phyloP scores from a whole-genome alignment of 495 filamentous ascomycete genomes.

The Terfezia claveryi region DNA sequence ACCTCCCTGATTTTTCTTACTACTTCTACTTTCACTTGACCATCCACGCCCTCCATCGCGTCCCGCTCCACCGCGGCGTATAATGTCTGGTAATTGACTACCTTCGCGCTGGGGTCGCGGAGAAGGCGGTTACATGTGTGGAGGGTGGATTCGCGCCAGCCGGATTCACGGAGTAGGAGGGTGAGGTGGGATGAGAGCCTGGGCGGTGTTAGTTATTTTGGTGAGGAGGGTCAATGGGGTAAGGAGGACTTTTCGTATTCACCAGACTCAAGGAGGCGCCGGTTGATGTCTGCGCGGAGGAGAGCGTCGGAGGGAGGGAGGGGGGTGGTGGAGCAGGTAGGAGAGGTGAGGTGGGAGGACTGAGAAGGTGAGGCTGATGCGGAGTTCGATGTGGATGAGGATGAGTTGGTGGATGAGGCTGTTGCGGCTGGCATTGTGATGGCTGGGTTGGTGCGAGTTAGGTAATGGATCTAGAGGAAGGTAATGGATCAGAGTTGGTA shows the following conservation, averaged over 20 bases:
- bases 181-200: slow-evolving; percentile 14
- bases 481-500: too few species aligned
- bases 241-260: slow-evolving; percentile 11
- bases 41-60: slow-evolving; percentile 12
- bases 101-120: slow-evolving; percentile 9
- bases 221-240: neutral
- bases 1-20: slow-evolving; percentile 14
- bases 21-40: slow-evolving; percentile 12
- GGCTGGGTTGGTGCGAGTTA: neutral
- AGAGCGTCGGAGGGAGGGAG: slow-evolving; percentile 4
- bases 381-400: neutral
- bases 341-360: neutral
- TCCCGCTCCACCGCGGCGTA: slow-evolving; percentile 9
- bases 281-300: slow-evolving; percentile 13
- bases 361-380: neutral
- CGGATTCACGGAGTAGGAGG: slow-evolving; percentile 18
- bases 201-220: neutral
- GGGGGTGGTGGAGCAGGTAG: neutral
- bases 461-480: too few species aligned
- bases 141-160: slow-evolving; percentile 17
- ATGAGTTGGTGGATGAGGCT: neutral
- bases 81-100: slow-evolving; percentile 13
- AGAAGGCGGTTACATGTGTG: slow-evolving; percentile 10
- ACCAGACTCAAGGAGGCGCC: slow-evolving; percentile 13
- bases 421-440: neutral